Conservation (phyloP, 2,329 filamentous ascomycete species). For the Amylocarpus encephaloides region DNA sequence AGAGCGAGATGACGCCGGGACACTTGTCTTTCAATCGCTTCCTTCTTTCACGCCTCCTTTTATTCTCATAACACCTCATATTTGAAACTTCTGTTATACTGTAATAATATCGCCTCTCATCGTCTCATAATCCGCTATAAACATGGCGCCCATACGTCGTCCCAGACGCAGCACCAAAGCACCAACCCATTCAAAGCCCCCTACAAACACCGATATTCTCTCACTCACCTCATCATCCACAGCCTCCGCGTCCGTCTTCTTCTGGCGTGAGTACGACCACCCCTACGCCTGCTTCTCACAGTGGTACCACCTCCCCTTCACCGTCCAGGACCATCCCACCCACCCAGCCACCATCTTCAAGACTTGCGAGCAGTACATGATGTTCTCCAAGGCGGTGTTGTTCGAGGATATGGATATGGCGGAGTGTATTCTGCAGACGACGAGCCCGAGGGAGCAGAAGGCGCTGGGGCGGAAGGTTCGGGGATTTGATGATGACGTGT, state of each 20-base stretch:
- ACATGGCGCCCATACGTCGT: too few species aligned
- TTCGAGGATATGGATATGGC: conserved; percentile 42
- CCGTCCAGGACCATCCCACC: conserved; percentile 27
- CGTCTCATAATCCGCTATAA: too few species aligned
- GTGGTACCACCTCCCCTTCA: conserved; percentile 51
- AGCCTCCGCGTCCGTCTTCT: not conserved
- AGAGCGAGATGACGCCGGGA: too few species aligned
- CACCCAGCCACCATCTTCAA: conserved; percentile 35
- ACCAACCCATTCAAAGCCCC: too few species aligned
- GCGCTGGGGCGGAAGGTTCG: conserved; percentile 48
- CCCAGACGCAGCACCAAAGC: too few species aligned
- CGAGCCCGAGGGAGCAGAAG: conserved; percentile 43
- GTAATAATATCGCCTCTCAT: too few species aligned
- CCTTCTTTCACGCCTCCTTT: too few species aligned
- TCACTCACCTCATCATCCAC: too few species aligned
- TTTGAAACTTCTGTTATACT: too few species aligned
- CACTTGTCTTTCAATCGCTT: too few species aligned
- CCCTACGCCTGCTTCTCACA: conserved; percentile 46
- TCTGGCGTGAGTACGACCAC: not conserved
- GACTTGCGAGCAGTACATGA: conserved; percentile 53
- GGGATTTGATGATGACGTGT: conserved; percentile 44
- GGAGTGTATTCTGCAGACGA: conserved; percentile 42
- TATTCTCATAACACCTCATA: too few species aligned
- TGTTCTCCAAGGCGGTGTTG: conserved; percentile 46
- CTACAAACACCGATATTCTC: too few species aligned